A percentile compares a stretch with the other conserved stretches of the same genome.
phyloP scores from a whole-genome alignment of 306 rosid genomes.

The Astragalus membranaceus region DNA sequence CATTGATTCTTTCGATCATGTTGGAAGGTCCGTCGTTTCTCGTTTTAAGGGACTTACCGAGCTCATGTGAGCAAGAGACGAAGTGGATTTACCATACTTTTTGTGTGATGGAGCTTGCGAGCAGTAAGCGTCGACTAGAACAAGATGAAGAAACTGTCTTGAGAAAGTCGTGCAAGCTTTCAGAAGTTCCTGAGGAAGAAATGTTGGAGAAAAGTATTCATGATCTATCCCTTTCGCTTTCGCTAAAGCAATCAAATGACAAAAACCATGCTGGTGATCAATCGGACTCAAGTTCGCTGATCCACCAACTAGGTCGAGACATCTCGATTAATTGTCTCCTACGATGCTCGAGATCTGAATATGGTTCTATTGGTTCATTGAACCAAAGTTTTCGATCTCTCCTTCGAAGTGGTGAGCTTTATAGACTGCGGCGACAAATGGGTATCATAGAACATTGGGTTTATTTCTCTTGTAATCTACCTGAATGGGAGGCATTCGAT shows the following conservation, averaged over 20 bases:
- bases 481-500: constrained; percentile 80
- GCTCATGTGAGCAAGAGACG: constrained; percentile 62
- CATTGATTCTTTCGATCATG: constrained; percentile 32
- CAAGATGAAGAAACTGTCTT: constrained; percentile 25
- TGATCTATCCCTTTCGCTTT: constrained; percentile 20
- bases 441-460: constrained; percentile 69
- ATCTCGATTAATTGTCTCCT: constrained; percentile 55
- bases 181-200: constrained; percentile 23
- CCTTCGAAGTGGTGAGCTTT: constrained; percentile 47
- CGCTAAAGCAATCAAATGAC: constrained; percentile 18
- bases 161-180: constrained; percentile 43
- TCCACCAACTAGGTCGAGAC: constrained; percentile 58
- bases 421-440: constrained; percentile 46
- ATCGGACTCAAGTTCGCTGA: constrained; percentile 42
- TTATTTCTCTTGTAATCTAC: constrained; percentile 67
- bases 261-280: constrained; percentile 29
- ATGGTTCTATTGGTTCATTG: constrained; percentile 48
- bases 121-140: constrained; percentile 35
- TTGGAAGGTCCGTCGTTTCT: constrained; percentile 72
- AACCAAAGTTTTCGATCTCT: constrained; percentile 52
- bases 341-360: constrained; percentile 59
- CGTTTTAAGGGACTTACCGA: constrained; percentile 51
- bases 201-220: neutral
- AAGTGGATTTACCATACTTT: constrained; percentile 50
- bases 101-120: constrained; percentile 34